Conservation (phyloP, 2,329 filamentous ascomycete genomes). For the Stachybotrys echinatus region DNA sequence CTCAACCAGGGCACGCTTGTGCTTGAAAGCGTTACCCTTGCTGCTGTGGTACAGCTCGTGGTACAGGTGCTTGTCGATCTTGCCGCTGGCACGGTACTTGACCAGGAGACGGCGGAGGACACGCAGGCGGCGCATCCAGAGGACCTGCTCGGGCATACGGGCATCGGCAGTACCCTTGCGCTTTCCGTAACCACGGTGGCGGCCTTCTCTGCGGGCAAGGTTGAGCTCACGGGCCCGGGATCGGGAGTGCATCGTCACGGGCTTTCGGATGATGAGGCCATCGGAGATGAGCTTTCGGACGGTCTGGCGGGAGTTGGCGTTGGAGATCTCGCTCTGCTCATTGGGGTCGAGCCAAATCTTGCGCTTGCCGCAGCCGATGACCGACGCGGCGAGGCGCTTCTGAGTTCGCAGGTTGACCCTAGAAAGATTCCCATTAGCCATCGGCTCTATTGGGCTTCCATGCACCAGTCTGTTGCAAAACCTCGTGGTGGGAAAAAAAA, state of each 20-base stretch:
- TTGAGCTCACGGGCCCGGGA: constrained; percentile 92
- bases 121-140: constrained; percentile 99
- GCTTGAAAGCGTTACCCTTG: constrained; percentile 99
- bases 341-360: constrained; percentile 99
- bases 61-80: constrained; percentile 99
- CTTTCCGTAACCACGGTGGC: constrained; percentile 99
- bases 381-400: constrained; percentile 98
- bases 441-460: constrained; percentile 6
- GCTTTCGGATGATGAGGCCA: constrained; percentile 99
- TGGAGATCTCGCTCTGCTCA: constrained; percentile 98
- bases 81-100: constrained; percentile 99
- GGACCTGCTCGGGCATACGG: constrained; percentile 96
- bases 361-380: constrained; percentile 98
- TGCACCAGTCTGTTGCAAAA: not conserved
- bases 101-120: constrained; percentile 98
- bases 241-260: constrained; percentile 99
- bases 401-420: constrained; percentile 99
- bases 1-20: constrained; percentile 99
- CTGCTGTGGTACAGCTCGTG: constrained; percentile 99
- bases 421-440: constrained; percentile 25
- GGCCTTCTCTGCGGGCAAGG: constrained; percentile 87
- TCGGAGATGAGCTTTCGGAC: constrained; percentile 99
- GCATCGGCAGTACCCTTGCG: constrained; percentile 99
- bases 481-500: not conserved
- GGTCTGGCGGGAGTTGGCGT: constrained; percentile 99